These are phyloP conservation scores for Suillus clintonianus DNA, from an alignment of 768 basidiomycete species.

Conservation along the genomic window DNA sequence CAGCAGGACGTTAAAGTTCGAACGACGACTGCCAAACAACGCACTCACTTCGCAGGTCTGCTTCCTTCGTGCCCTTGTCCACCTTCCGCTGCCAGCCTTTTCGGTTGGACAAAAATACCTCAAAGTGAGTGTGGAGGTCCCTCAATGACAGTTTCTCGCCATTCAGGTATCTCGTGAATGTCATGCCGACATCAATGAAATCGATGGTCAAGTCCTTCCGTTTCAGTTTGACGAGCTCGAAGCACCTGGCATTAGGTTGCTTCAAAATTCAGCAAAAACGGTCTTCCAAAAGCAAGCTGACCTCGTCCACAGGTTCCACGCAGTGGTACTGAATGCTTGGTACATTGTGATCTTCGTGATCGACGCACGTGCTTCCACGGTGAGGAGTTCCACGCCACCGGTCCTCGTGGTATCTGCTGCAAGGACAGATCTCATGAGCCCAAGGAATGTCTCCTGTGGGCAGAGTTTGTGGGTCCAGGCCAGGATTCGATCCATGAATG, in stretches of 20 bases:
- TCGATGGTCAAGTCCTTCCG: slow-evolving; percentile 19
- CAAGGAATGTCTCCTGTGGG: not conserved
- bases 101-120: slow-evolving; percentile 18
- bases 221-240: slow-evolving; percentile 29
- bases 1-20: not conserved
- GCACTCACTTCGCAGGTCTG: slow-evolving; percentile 11
- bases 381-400: not conserved
- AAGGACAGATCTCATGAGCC: not conserved
- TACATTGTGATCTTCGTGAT: not conserved
- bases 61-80: slow-evolving; percentile 26
- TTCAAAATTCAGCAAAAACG: not conserved
- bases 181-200: not conserved
- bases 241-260: slow-evolving; percentile 23
- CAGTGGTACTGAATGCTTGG: not conserved
- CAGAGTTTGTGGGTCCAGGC: not conserved
- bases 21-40: too few species aligned
- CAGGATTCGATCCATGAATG: slow-evolving; percentile 4
- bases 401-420: not conserved
- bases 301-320: slow-evolving; percentile 6
- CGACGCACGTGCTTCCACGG: not conserved
- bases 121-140: slow-evolving; percentile 19
- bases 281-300: not conserved
- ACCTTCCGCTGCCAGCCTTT: slow-evolving; percentile 28
- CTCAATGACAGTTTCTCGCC: slow-evolving; percentile 6
- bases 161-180: slow-evolving; percentile 7